Evolutionary conservation across 768 basidiomycete genomes (phyloP).

Genomic region (Xerocomellus chrysenteron): DNA sequence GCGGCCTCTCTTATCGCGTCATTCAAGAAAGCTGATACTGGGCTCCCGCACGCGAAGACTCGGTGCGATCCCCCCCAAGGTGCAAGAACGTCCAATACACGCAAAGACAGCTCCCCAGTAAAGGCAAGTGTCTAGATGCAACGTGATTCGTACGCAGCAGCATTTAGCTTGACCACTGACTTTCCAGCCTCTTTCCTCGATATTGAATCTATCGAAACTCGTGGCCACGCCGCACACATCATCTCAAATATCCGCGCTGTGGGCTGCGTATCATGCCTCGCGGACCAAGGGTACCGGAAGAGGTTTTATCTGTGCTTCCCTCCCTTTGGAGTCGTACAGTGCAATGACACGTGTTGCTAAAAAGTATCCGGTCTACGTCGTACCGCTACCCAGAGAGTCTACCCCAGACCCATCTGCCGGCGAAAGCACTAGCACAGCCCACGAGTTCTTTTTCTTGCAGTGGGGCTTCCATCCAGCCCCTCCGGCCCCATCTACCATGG

Average conservation of each 20-base stretch:
- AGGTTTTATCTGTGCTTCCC: constrained; percentile 80
- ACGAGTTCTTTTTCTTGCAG: constrained; percentile 85
- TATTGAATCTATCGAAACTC: constrained; percentile 75
- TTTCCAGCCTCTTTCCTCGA: constrained; percentile 70
- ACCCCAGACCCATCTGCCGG: constrained; percentile 25
- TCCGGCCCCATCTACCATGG: constrained; percentile 47
- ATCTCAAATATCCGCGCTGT: constrained; percentile 75
- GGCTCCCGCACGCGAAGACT: constrained; percentile 7
- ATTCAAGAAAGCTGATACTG: constrained; percentile 11
- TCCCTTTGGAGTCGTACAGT: constrained; percentile 70
- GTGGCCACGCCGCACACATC: constrained; percentile 66
- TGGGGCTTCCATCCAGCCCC: constrained; percentile 86
- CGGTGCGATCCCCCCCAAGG: neutral
- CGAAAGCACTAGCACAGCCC: constrained; percentile 41
- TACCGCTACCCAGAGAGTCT: constrained; percentile 69
- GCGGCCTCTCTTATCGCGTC: constrained; percentile 12
- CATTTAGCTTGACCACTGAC: neutral
- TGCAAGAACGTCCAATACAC: constrained; percentile 20
- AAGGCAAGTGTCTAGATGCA: constrained; percentile 42
- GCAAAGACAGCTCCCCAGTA: constrained; percentile 68
- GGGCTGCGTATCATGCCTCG: constrained; percentile 87
- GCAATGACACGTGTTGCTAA: constrained; percentile 64
- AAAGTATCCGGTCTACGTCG: constrained; percentile 74
- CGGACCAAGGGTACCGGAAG: constrained; percentile 79
- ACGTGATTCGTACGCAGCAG: neutral